phyloP scores from a whole-genome alignment of 2,329 filamentous ascomycete species.

The Colletotrichum limetticola region DNA sequence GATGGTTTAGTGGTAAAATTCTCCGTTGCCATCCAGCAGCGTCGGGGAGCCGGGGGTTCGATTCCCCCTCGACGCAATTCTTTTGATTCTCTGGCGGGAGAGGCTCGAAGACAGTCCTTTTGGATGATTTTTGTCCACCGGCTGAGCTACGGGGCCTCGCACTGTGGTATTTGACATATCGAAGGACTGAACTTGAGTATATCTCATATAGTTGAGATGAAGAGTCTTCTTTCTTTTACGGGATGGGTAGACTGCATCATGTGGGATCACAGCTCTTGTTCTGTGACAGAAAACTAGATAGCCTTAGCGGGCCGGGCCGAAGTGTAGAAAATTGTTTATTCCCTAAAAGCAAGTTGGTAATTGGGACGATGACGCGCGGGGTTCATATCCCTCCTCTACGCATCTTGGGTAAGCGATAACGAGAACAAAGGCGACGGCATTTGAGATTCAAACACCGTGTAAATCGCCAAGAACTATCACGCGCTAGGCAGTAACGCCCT shows the following conservation, averaged over 20 bases:
- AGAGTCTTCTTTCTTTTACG: not conserved
- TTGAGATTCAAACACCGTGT: too few relatives aligned
- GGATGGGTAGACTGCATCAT: not conserved
- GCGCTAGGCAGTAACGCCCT: too few relatives aligned
- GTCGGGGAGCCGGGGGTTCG: constrained; percentile 23
- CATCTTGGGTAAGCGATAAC: too few relatives aligned
- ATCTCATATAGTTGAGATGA: not conserved
- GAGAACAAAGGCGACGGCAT: too few relatives aligned
- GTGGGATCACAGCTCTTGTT: not conserved
- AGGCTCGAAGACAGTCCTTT: too few relatives aligned
- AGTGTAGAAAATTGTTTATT: not conserved
- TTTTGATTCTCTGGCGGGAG: not conserved
- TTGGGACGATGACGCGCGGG: not conserved
- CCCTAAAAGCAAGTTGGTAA: not conserved
- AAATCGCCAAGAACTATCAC: too few relatives aligned
- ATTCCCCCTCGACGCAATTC: constrained; percentile 11
- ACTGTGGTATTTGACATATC: too few relatives aligned
- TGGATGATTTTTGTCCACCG: too few relatives aligned
- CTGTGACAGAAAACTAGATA: too few relatives aligned
- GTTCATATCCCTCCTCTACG: not conserved
- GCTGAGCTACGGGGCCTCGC: too few relatives aligned
- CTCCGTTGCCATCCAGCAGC: constrained; percentile 19
- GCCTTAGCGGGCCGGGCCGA: too few relatives aligned
- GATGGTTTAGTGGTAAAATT: constrained; percentile 24
- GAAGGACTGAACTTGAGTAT: too few relatives aligned